Evolutionary conservation across 106 monocot genomes (phyloP).

Genomic region (Dioscorea zingiberensis): DNA sequence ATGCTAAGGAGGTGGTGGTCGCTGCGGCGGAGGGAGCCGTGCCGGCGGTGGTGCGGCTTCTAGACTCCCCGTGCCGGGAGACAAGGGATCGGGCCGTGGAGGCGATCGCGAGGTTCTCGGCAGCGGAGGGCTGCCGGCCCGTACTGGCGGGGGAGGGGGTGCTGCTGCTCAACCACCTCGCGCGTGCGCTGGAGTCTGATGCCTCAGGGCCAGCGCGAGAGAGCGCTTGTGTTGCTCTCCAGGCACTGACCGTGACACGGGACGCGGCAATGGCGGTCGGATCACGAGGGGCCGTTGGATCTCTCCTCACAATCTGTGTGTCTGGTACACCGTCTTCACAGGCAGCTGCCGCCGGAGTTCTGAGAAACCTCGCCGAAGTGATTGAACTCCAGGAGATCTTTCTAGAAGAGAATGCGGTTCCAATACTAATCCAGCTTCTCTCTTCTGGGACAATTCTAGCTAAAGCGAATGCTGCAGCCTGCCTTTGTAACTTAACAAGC

Average conservation of each 20-base stretch:
- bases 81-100: constrained; percentile 33
- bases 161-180: constrained; percentile 49
- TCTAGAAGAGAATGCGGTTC: constrained; percentile 42
- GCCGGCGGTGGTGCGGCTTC: constrained; percentile 42
- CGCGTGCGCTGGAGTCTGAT: constrained; percentile 58
- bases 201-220: constrained; percentile 29
- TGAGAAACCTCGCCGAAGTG: constrained; percentile 60
- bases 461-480: constrained; percentile 48
- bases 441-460: constrained; percentile 48
- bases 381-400: constrained; percentile 42
- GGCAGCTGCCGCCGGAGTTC: constrained; percentile 56
- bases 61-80: constrained; percentile 21
- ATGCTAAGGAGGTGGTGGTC: constrained; percentile 47
- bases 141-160: constrained; percentile 39
- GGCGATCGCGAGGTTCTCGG: constrained; percentile 41
- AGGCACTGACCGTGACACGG: constrained; percentile 34
- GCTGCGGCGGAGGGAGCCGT: constrained; percentile 38
- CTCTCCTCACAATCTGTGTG: constrained; percentile 57
- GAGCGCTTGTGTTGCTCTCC: constrained; percentile 55
- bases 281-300: constrained; percentile 43
- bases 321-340: constrained; percentile 58
- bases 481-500: constrained; percentile 54
- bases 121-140: constrained; percentile 48
- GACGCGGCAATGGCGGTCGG: constrained; percentile 59
- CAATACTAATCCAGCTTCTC: constrained; percentile 31